A percentile compares a stretch with the other conserved stretches of the same genome.
Evolutionary conservation across 2,329 filamentous ascomycete genomes (phyloP).

Genomic region (Incumbomyces delicatus): DNA sequence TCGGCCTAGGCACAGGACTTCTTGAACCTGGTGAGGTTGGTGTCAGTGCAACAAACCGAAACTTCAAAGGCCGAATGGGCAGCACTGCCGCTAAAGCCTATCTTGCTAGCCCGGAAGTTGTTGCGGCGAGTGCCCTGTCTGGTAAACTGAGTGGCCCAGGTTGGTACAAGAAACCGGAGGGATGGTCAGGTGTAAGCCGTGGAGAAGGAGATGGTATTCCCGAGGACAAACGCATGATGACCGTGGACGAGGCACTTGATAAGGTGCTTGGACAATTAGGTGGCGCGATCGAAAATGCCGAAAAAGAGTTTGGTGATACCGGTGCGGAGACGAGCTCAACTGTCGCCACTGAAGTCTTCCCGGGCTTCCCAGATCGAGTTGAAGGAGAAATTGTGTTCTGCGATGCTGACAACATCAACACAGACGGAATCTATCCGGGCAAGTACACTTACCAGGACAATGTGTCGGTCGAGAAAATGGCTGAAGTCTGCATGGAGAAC

Average conservation of each 20-base stretch:
- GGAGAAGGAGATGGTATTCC: constrained; percentile 61
- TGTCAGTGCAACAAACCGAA: constrained; percentile 74
- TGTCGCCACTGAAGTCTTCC: constrained; percentile 57
- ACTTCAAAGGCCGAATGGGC: constrained; percentile 89
- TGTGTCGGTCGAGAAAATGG: constrained; percentile 68
- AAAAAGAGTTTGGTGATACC: constrained; percentile 33
- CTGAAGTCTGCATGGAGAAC: constrained; percentile 84
- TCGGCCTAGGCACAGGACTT: constrained; percentile 70
- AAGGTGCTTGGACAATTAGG: constrained; percentile 63
- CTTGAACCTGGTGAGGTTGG: constrained; percentile 79
- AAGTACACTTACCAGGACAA: constrained; percentile 90
- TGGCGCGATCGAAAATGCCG: constrained; percentile 45
- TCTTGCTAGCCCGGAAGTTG: constrained; percentile 79
- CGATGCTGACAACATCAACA: constrained; percentile 80
- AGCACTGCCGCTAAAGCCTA: constrained; percentile 71
- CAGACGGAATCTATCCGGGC: constrained; percentile 84
- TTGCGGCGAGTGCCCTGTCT: constrained; percentile 73
- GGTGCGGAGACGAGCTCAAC: neutral
- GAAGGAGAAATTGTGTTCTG: constrained; percentile 80
- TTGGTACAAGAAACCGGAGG: constrained; percentile 63
- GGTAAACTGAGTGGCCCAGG: constrained; percentile 55
- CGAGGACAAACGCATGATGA: constrained; percentile 55
- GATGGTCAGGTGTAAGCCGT: constrained; percentile 50
- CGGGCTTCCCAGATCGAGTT: constrained; percentile 77
- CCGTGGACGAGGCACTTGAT: constrained; percentile 60